Evolutionary conservation across 31 red algal genomes (phyloP), one percentile per base, ranked within the genome.

Genomic region (Endocladia muricata): DNA sequence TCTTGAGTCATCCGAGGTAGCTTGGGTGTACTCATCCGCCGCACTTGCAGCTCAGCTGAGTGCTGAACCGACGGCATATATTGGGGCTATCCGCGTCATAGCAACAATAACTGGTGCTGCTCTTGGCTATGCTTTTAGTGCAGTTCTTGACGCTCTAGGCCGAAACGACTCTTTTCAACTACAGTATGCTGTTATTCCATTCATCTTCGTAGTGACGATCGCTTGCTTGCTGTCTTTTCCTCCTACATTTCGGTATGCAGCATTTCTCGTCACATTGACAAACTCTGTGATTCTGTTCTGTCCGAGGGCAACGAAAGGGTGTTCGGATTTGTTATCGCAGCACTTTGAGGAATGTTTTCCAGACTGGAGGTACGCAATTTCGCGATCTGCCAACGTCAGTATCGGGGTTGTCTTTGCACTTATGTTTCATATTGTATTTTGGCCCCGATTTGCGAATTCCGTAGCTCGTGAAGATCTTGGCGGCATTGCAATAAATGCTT

Each of bases 21-120:
- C 88, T 23, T 91, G 88, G 88, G 73, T 73, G 2, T 91, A 76
- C 49, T 55, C 70, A 30, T 83, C 77, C 1, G 88, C 88, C 1
- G 88, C 77, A 11, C 78, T 91, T 13, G 88, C 88, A 37, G 78
- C 88, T 9, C 88, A 91, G 59, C 32, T 91, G 43, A 83, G 77
- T 72, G 88, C 79, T 25, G 88, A 91, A 38, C 73, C 88, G 19
- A 91, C 88, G n/a, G 37, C 84, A 37, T 91, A 83, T 44, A 91
- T 91, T 55, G 78, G 78, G 4, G 47, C 64, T 21, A 70, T 83
- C 28, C 88, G 88, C 21, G 88, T 83, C 4, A 55, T 70, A 26
- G 88, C 78, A 2, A 71, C 88, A 0, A 51, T 91, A 2, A 38
- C 64, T 31, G 88, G 88, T 15, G 59, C 68, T 17, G 26, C 59